Conservation (phyloP, 2,329 filamentous ascomycete species). For the Colletotrichum coccodes region DNA sequence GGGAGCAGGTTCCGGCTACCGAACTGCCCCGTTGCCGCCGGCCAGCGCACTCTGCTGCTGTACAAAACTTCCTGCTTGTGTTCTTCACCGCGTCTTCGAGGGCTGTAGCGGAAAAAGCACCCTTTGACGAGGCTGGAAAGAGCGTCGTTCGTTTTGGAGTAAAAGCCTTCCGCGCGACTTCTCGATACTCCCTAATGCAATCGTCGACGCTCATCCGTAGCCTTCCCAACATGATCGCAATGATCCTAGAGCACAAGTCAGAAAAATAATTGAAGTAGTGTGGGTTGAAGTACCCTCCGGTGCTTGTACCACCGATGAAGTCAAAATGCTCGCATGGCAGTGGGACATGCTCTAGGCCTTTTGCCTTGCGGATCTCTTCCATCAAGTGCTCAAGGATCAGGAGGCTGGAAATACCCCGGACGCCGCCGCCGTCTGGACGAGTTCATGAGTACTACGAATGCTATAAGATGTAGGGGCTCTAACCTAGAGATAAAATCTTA, state of each 20-base stretch:
- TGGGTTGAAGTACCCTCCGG: slow-evolving; percentile 36
- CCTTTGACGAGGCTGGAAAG: slow-evolving; percentile 30
- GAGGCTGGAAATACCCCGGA: slow-evolving; percentile 42
- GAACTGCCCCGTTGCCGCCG: background rate
- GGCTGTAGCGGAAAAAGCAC: slow-evolving; percentile 38
- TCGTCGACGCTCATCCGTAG: slow-evolving; percentile 50
- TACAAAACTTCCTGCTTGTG: slow-evolving; percentile 33
- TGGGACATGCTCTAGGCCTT: slow-evolving; percentile 34
- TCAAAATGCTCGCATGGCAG: slow-evolving; percentile 40
- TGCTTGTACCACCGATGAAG: slow-evolving; percentile 42
- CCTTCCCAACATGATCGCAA: slow-evolving; percentile 54
- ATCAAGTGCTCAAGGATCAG: slow-evolving; percentile 41
- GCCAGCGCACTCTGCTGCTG: slow-evolving; percentile 23
- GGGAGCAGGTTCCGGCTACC: slow-evolving; percentile 26
- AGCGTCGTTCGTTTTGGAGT: slow-evolving; percentile 17
- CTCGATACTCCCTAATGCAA: slow-evolving; percentile 44
- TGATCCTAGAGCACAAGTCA: slow-evolving; percentile 40
- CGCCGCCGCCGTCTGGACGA: slow-evolving; percentile 38
- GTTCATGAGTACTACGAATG: background rate
- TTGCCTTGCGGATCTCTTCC: slow-evolving; percentile 31
- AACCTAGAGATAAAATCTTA: background rate
- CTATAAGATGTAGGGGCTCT: too few species aligned
- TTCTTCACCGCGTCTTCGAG: slow-evolving; percentile 39
- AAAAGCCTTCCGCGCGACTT: slow-evolving; percentile 20
- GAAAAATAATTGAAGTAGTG: slow-evolving; percentile 21